Base-by-base conservation (phyloP, 208 protist species). In the Wallacemonas sp. region DNA sequence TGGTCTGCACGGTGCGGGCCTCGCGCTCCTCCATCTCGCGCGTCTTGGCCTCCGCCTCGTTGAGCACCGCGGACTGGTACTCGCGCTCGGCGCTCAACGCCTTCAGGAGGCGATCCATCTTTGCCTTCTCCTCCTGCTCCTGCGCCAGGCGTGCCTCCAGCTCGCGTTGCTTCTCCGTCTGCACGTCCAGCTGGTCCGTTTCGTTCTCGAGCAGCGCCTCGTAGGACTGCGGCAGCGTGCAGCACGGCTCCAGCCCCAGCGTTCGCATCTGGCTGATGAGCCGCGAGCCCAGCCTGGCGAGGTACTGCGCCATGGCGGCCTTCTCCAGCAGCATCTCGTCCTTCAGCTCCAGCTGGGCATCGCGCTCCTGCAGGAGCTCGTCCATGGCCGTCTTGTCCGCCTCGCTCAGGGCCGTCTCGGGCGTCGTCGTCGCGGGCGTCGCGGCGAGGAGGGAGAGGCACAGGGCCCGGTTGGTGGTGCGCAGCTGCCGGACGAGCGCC, bases 241-340 rank as follows among this genome's bases (percentile, higher is more conserved):
- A 87, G 69, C 89, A 94, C 52, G 89, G 89, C 48, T 61, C 68
- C 29, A 91, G 71, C 31, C 77, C 81, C 8, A 87, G 69, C 25
- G 73, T 49, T 63, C 90, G 70, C 76, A 94, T 86, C 72, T 94
- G 89, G 31, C 74, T 81, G 28, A 85, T 88, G 10, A 94, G 79
- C 8, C 89, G 79, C 22, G 77, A 77, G 16, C 79, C 75, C 12
- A 94, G 31, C 32, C 79, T 89, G 23, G 79, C 84, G 55, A 90
- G 74, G 77, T 89, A 92, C 74, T 94, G 74, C 57, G 79, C 69
- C 81, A 89, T 84, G 10, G 89, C 83, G 42, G 75, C 76, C 71
- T 91, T 87, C 64, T 92, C 89, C 29, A 94, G 65, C 57, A 94
- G 66, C 44, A 87, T 62, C 69, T 90, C 83, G 50, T 95, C 89